These are phyloP conservation scores for Chrysoporthe austroafricana DNA, from an alignment of 2,329 filamentous ascomycete genomes.

Conservation along the genomic window DNA sequence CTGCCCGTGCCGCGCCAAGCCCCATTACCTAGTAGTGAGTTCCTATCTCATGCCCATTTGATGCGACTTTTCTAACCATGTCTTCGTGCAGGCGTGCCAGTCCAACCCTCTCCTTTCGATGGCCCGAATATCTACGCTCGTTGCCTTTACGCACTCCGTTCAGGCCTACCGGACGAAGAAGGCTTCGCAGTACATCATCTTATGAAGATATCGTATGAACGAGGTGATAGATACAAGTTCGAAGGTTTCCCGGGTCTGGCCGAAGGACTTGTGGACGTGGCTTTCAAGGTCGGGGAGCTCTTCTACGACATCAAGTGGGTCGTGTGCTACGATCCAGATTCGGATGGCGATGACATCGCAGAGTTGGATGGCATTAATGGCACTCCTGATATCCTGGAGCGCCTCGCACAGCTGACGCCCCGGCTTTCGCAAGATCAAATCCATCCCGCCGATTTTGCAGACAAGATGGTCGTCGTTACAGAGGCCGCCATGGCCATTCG, in stretches of 20 bases:
- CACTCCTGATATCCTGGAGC: conserved; percentile 72
- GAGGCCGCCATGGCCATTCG: conserved; percentile 87
- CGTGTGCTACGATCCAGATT: conserved; percentile 65
- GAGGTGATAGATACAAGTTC: conserved; percentile 94
- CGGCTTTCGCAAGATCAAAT: conserved; percentile 69
- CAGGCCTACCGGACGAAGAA: conserved; percentile 78
- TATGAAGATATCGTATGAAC: conserved; percentile 92
- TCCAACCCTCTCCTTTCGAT: conserved; percentile 51
- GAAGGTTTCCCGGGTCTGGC: conserved; percentile 88
- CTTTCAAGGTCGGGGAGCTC: conserved; percentile 74
- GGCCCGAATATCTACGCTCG: conserved; percentile 91
- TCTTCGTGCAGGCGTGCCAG: conserved; percentile 31
- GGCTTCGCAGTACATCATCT: conserved; percentile 92
- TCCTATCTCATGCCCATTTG: neutral
- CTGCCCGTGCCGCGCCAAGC: conserved; percentile 20
- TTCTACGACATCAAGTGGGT: conserved; percentile 86
- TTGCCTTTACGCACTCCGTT: conserved; percentile 82
- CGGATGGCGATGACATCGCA: conserved; percentile 58
- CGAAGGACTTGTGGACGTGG: conserved; percentile 85
- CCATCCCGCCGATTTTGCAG: conserved; percentile 70
- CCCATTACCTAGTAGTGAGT: conserved; percentile 63
- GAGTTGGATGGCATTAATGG: conserved; percentile 63
- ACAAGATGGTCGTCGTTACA: conserved; percentile 75
- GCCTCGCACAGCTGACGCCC: conserved; percentile 66
- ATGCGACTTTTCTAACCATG: neutral